Evolutionary conservation across 2,329 filamentous ascomycete genomes (phyloP).

Genomic region (Periconia digitata): DNA sequence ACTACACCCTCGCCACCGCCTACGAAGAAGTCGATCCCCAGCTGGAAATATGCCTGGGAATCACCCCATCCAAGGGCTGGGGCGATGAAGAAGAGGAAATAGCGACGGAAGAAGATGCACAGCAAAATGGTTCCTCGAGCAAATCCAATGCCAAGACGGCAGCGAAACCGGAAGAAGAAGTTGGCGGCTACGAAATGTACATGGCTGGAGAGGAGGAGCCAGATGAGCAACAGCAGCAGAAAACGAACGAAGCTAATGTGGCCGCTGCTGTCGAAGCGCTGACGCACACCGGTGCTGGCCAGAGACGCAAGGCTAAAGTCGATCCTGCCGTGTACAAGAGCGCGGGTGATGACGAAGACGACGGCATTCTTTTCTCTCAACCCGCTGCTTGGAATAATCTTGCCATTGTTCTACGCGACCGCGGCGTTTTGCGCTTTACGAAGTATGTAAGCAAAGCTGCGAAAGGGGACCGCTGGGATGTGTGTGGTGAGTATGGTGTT

Average conservation of each 20-base stretch:
- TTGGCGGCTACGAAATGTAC: constrained; percentile 84
- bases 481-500: constrained; percentile 77
- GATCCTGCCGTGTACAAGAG: constrained; percentile 82
- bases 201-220: constrained; percentile 78
- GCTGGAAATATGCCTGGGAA: constrained; percentile 81
- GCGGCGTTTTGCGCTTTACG: constrained; percentile 85
- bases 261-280: constrained; percentile 20
- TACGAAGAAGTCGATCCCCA: constrained; percentile 73
- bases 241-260: constrained; percentile 39
- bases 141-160: constrained; percentile 33
- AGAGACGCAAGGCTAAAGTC: constrained; percentile 46
- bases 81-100: constrained; percentile 66
- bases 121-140: constrained; percentile 40
- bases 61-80: constrained; percentile 87
- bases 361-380: constrained; percentile 69
- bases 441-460: constrained; percentile 89
- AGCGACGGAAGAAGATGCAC: constrained; percentile 50
- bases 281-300: constrained; percentile 51
- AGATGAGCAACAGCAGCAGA: constrained; percentile 58
- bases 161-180: constrained; percentile 55
- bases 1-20: constrained; percentile 91
- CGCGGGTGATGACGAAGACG: constrained; percentile 67
- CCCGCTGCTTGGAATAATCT: constrained; percentile 84
- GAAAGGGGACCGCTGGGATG: constrained; percentile 88
- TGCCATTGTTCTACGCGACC: constrained; percentile 85